phyloP scores from a whole-genome alignment of 345 rosid genomes.

The Lenwebbia sp. region DNA sequence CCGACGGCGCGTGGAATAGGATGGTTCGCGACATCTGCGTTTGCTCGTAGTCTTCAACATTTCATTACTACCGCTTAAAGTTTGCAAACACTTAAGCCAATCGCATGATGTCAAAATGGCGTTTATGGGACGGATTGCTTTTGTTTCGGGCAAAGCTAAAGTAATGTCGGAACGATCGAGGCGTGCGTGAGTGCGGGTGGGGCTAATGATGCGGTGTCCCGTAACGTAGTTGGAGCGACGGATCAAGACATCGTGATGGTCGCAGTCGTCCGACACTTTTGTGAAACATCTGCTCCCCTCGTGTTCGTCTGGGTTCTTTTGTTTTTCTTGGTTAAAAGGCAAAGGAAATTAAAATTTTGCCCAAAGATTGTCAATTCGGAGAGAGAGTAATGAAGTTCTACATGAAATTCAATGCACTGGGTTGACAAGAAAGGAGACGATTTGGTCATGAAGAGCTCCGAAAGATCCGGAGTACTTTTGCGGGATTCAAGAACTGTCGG shows the following conservation, averaged over 20 bases:
- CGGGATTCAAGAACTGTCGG: background rate
- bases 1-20: background rate
- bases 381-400: background rate
- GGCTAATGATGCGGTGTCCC: background rate
- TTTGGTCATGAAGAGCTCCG: background rate
- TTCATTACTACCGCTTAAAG: background rate
- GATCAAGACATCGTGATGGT: background rate
- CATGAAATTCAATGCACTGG: background rate
- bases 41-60: background rate
- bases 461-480: background rate
- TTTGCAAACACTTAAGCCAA: background rate
- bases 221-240: background rate
- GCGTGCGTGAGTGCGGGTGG: background rate
- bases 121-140: background rate
- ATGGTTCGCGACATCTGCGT: background rate
- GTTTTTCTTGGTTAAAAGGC: background rate
- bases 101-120: background rate
- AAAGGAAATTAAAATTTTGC: background rate
- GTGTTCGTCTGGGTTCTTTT: background rate
- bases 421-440: background rate
- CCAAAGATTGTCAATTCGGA: background rate
- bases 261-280: background rate
- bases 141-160: background rate
- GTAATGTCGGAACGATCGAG: background rate
- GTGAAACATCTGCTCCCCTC: background rate